A percentile compares a stretch with the other conserved stretches of the same genome.
These are phyloP conservation scores for Sarocladium kiliense DNA, from an alignment of 2,329 filamentous ascomycete species.

Conservation along the genomic window DNA sequence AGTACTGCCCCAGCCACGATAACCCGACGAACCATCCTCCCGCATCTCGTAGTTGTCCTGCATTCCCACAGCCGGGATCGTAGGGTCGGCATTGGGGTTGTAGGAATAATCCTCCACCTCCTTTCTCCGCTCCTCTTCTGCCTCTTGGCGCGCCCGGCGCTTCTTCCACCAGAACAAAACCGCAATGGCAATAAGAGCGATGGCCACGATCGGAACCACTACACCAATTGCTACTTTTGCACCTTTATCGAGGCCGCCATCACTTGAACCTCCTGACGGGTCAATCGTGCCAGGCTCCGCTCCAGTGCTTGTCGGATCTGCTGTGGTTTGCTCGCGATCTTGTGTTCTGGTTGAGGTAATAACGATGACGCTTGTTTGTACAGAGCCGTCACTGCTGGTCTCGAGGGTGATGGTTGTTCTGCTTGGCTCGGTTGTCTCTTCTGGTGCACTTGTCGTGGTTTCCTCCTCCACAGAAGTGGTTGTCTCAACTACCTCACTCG, in stretches of 20 bases:
- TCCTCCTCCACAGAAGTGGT: not conserved
- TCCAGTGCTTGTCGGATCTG: not conserved
- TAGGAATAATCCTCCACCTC: slow-evolving; percentile 97
- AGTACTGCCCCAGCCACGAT: slow-evolving; percentile 90
- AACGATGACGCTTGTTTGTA: slow-evolving; percentile 10
- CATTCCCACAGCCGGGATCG: slow-evolving; percentile 50
- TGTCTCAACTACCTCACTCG: slow-evolving; percentile 3
- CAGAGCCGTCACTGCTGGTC: slow-evolving; percentile 6
- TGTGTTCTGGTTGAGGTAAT: slow-evolving; percentile 10
- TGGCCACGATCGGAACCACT: slow-evolving; percentile 84
- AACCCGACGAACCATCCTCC: slow-evolving; percentile 72
- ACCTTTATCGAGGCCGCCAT: slow-evolving; percentile 49
- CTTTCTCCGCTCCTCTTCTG: slow-evolving; percentile 84
- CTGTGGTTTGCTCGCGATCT: not conserved
- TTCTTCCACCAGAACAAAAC: slow-evolving; percentile 84
- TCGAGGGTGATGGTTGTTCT: slow-evolving; percentile 1
- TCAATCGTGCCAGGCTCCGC: slow-evolving; percentile 16
- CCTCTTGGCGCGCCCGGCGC: slow-evolving; percentile 77
- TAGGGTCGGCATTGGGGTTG: slow-evolving; percentile 95
- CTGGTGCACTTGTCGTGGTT: not conserved
- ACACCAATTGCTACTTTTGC: slow-evolving; percentile 88
- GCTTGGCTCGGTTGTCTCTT: slow-evolving; percentile 2
- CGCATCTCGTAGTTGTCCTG: slow-evolving; percentile 66
- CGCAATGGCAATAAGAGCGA: slow-evolving; percentile 72
- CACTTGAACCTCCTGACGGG: slow-evolving; percentile 18